phyloP scores from a whole-genome alignment of 208 protist species.

The Sergeia podlipaevii region DNA sequence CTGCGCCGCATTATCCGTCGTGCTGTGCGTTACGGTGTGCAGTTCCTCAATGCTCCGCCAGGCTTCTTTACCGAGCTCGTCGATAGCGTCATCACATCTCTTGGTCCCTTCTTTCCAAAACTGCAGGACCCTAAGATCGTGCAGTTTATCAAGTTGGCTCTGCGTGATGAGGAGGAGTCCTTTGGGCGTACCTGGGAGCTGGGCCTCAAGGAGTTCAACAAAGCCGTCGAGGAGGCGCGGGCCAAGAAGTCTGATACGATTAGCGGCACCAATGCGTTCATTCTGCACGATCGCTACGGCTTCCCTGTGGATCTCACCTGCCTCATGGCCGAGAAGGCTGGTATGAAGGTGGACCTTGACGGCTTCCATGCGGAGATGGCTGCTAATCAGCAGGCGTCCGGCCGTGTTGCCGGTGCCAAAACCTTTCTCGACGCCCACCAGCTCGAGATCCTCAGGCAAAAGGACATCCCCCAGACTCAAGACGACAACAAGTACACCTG shows the following conservation, averaged over 20 bases:
- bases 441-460: slow-evolving; percentile 76
- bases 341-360: slow-evolving; percentile 83
- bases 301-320: slow-evolving; percentile 98
- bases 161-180: slow-evolving; percentile 95
- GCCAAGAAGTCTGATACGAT: slow-evolving; percentile 62
- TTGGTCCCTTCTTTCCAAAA: slow-evolving; percentile 95
- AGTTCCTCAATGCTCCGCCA: slow-evolving; percentile 92
- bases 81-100: slow-evolving; percentile 77
- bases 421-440: slow-evolving; percentile 85
- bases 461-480: slow-evolving; percentile 84
- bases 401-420: slow-evolving; percentile 70
- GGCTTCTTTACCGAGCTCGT: slow-evolving; percentile 96
- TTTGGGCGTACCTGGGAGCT: slow-evolving; percentile 96
- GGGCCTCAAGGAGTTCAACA: slow-evolving; percentile 93
- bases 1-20: slow-evolving; percentile 97
- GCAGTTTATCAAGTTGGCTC: slow-evolving; percentile 85
- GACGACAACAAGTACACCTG: slow-evolving; percentile 95
- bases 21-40: slow-evolving; percentile 95
- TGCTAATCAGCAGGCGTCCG: slow-evolving; percentile 56
- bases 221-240: slow-evolving; percentile 63
- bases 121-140: slow-evolving; percentile 75
- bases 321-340: slow-evolving; percentile 96
- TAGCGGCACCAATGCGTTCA: slow-evolving; percentile 88
- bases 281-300: slow-evolving; percentile 96
- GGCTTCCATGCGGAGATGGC: slow-evolving; percentile 87